A percentile compares a stretch with the other conserved stretches of the same genome.
Conservation (phyloP, 192 early-diverging fungal genomes). For the Neocallimastix lanati region DNA sequence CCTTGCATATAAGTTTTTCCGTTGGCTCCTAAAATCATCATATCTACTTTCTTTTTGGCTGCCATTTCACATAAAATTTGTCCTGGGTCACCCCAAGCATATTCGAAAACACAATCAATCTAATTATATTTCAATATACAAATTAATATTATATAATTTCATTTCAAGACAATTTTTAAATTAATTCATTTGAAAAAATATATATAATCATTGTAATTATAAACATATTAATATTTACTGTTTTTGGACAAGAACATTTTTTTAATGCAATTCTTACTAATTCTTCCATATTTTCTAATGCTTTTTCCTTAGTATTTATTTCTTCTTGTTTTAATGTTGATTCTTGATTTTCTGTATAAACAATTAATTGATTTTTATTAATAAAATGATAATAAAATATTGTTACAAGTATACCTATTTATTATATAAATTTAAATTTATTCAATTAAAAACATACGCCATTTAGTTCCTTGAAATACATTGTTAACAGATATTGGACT, state of each 20-base stretch:
- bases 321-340: background rate
- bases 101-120: background rate
- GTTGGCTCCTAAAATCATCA: background rate
- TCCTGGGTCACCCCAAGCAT: background rate
- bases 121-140: too few relatives aligned
- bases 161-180: too few relatives aligned
- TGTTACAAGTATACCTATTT: too few relatives aligned
- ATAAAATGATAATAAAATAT: too few relatives aligned
- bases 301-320: background rate
- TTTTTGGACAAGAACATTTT: background rate
- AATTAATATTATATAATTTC: too few relatives aligned
- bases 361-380: too few relatives aligned
- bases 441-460: background rate
- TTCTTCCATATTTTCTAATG: background rate
- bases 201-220: too few relatives aligned
- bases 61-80: background rate
- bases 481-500: background rate
- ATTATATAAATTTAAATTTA: too few relatives aligned
- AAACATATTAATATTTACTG: background rate
- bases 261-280: background rate
- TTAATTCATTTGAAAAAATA: too few relatives aligned
- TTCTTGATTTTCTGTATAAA: background rate
- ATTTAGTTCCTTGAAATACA: background rate
- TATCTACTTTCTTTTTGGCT: background rate
- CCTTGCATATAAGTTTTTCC: background rate